phyloP scores from a whole-genome alignment of 2,329 filamentous ascomycete species.

The Exutisphaerella laricina region DNA sequence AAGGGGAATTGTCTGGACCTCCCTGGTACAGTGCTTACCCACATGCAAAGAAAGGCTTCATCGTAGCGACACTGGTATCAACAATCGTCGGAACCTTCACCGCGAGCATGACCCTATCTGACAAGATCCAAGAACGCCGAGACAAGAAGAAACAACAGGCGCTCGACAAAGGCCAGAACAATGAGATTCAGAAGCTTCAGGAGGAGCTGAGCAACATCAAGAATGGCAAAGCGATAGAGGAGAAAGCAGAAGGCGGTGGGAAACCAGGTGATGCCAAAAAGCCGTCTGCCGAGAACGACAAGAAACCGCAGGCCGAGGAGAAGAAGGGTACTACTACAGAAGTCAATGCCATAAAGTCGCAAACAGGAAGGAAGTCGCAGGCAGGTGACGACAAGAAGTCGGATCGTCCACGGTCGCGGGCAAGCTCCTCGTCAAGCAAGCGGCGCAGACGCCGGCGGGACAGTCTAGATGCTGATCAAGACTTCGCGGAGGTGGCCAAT shows the following conservation, averaged over 20 bases:
- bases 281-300: slow-evolving; percentile 2
- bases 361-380: slow-evolving; percentile 5
- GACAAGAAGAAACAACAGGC: slow-evolving; percentile 34
- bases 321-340: slow-evolving; percentile 9
- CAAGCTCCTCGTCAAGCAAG: slow-evolving; percentile 13
- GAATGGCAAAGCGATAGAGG: slow-evolving; percentile 26
- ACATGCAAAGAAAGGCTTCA: slow-evolving; percentile 40
- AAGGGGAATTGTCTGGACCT: not conserved
- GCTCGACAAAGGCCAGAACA: slow-evolving; percentile 21
- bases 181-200: slow-evolving; percentile 22
- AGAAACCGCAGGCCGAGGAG: slow-evolving; percentile 8
- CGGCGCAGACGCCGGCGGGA: slow-evolving; percentile 5
- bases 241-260: slow-evolving; percentile 10
- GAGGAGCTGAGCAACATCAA: slow-evolving; percentile 25
- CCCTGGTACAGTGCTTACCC: not conserved
- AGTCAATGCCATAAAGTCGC: slow-evolving; percentile 11
- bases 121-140: slow-evolving; percentile 33
- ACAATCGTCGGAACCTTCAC: slow-evolving; percentile 43
- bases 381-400: slow-evolving; percentile 8
- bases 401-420: slow-evolving; percentile 12
- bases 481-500: slow-evolving; percentile 3
- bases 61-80: slow-evolving; percentile 40
- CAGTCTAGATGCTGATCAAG: slow-evolving; percentile 7
- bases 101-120: slow-evolving; percentile 40
- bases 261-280: slow-evolving; percentile 7